These are phyloP conservation scores for Sapria himalayana DNA, from an alignment of 345 rosid species.

Conservation along the genomic window DNA sequence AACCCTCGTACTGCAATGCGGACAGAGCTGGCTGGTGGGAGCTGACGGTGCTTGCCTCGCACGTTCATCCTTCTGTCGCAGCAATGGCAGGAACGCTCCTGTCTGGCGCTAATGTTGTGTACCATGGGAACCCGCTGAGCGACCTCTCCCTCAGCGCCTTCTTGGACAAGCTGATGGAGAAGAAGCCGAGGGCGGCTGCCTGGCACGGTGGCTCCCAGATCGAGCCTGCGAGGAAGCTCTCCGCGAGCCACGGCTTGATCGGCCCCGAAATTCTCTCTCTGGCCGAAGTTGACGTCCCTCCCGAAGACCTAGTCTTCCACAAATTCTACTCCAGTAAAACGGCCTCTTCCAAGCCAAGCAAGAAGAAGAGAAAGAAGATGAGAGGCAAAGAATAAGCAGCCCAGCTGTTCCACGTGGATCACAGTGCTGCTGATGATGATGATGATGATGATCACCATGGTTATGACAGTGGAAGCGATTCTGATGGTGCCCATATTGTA, in stretches of 20 bases:
- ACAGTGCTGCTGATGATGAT: too few species aligned
- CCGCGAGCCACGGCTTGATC: constrained; percentile 53
- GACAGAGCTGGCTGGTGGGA: constrained; percentile 91
- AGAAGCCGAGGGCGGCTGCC: constrained; percentile 56
- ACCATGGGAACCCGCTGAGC: constrained; percentile 71
- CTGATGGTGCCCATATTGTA: constrained; percentile 12
- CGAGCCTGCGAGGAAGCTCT: constrained; percentile 89
- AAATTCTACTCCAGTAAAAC: constrained; percentile 70
- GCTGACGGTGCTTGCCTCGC: constrained; percentile 61
- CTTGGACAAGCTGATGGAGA: constrained; percentile 95
- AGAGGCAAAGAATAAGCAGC: constrained; percentile 49
- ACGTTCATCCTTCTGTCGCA: constrained; percentile 85
- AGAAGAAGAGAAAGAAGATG: constrained; percentile 80
- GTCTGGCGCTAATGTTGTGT: constrained; percentile 67
- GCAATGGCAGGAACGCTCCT: constrained; percentile 93
- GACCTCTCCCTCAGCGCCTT: constrained; percentile 66
- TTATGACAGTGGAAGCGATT: too few species aligned
- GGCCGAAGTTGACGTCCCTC: constrained; percentile 73
- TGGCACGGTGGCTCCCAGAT: constrained; percentile 99
- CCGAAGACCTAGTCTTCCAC: constrained; percentile 92
- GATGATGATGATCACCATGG: too few species aligned
- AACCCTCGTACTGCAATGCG: constrained; percentile 79
- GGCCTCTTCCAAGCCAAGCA: constrained; percentile 37
- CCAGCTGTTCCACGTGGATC: constrained; percentile 43
- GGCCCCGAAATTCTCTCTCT: constrained; percentile 68